These are phyloP conservation scores for Hericium coralloides DNA, from an alignment of 768 basidiomycete species.

Conservation along the genomic window DNA sequence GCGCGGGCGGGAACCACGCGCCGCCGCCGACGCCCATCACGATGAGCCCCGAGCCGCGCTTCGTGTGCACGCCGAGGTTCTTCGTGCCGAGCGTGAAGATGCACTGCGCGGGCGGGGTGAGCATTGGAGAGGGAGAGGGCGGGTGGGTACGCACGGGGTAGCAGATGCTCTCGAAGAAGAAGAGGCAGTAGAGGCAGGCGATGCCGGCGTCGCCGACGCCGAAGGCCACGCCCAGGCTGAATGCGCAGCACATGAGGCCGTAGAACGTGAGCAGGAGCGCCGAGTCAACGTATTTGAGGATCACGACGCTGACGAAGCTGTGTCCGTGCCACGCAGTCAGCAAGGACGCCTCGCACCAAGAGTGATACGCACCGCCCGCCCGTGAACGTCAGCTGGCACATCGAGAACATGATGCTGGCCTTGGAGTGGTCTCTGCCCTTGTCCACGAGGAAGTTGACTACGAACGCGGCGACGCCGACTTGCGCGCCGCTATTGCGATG, in stretches of 20 bases:
- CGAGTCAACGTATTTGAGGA: conserved; percentile 58
- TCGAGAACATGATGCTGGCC: conserved; percentile 61
- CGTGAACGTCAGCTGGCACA: conserved; percentile 64
- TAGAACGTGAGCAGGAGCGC: conserved; percentile 52
- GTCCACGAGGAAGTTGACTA: conserved; percentile 62
- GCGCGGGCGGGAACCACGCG: conserved; percentile 61
- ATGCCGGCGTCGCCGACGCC: conserved; percentile 46
- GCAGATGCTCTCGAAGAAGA: conserved; percentile 74
- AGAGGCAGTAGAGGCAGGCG: conserved; percentile 52
- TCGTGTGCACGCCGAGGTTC: conserved; percentile 52
- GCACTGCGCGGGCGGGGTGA: conserved; percentile 22
- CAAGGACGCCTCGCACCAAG: background rate
- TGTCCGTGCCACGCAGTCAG: background rate
- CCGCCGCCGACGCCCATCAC: conserved; percentile 63
- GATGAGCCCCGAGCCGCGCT: conserved; percentile 52
- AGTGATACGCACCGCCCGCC: conserved; percentile 37
- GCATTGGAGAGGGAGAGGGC: background rate
- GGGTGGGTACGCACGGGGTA: conserved; percentile 39
- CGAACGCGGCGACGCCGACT: conserved; percentile 57
- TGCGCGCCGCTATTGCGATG: conserved; percentile 44
- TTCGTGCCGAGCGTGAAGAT: conserved; percentile 62
- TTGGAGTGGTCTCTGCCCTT: conserved; percentile 43
- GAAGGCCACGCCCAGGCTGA: conserved; percentile 42
- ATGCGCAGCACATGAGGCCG: conserved; percentile 40
- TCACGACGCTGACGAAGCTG: conserved; percentile 51